A percentile compares a stretch with the other conserved stretches of the same genome.
phyloP scores from a whole-genome alignment of 176 grass and related monocot species.

The Pontederia crassipes region DNA sequence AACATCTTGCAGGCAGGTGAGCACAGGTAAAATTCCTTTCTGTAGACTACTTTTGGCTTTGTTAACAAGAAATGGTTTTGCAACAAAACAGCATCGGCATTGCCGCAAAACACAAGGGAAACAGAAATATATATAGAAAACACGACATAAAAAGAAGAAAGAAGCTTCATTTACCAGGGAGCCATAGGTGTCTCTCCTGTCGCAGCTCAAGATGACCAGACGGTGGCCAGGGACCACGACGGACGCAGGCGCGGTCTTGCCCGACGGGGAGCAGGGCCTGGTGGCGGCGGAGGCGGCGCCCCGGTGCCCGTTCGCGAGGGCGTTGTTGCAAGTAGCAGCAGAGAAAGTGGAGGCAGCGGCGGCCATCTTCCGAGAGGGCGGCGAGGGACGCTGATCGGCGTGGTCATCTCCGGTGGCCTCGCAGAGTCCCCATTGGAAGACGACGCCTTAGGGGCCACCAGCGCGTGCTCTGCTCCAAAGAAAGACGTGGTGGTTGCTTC shows the following conservation, averaged over 20 bases:
- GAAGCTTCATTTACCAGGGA: constrained; percentile 33
- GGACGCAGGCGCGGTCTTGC: constrained; percentile 5
- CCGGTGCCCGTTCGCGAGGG: constrained; percentile 21
- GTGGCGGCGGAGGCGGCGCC: constrained; percentile 26
- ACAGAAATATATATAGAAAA: not conserved
- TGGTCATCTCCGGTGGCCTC: constrained; percentile 19
- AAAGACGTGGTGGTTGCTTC: no score
- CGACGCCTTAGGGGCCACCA: no score
- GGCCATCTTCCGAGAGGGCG: constrained; percentile 8
- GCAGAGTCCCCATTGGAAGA: constrained; percentile 13
- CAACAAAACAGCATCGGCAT: not conserved
- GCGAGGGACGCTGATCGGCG: not conserved
- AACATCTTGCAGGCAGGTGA: no score
- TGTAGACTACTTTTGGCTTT: no score
- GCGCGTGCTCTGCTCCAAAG: no score
- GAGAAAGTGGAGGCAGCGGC: constrained; percentile 23
- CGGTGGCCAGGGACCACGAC: constrained; percentile 17
- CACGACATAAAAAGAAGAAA: not conserved
- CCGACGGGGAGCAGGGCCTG: constrained; percentile 5
- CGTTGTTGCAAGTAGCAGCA: not conserved
- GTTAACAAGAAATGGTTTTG: not conserved
- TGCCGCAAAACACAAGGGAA: not conserved
- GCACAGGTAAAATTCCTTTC: no score
- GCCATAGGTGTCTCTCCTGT: constrained; percentile 31
- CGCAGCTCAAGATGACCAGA: constrained; percentile 44